Evolutionary conservation across 1,284 basidiomycete species (phyloP), one percentile per base, ranked within the genome.

Genomic region (Coniophora puteana): DNA sequence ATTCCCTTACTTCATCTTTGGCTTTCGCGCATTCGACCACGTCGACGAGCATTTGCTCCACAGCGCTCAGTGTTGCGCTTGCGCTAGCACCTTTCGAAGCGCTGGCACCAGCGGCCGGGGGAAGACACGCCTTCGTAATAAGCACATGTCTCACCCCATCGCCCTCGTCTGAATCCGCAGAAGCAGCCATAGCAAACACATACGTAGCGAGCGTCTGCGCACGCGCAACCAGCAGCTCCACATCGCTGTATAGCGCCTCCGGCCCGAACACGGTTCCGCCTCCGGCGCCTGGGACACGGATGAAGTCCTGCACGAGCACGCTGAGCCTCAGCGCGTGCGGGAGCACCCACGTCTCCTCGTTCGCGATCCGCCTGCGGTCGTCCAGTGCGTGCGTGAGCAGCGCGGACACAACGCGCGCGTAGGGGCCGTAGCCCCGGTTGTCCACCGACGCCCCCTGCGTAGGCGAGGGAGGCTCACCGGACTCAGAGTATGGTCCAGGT

Each of bases 161-260:
- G 48, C 51, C 16, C 39, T 47, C 35, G 21, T 29, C 16, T 58
- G 59, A 8, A 62, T 27, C 5, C 28, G n/a, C 48, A 26, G 60
- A 61, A 6, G 76, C 72, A 28, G 72, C 70, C 1, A 65, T 58
- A 0, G 67, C 57, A 14, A 93, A 63, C 0, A 89, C 63, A 60
- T 92, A 93, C 0, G 86, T 76, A 2, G 77, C 63, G 3, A 89
- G 56, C 26, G 80, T 80, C 36, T 81, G 78, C 2, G 77, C 69
- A 42, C 69, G 78, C 16, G 63, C 61, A 0, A 76, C 55, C 3
- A 89, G 50, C 3, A 67, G 64, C 25, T 58, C 57, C 39, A 23
- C 30, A 46, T 3, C 46, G 45, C 11, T 20, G 22, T 27, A 20
- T 30, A 16, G 49, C 55, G 12, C 50, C 47, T 66, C 56, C 4